Percentiles rank a stretch among this genome's conserved stretches.
Conservation (phyloP, 176 grass and related monocot species). For the Bromus sterilis region DNA sequence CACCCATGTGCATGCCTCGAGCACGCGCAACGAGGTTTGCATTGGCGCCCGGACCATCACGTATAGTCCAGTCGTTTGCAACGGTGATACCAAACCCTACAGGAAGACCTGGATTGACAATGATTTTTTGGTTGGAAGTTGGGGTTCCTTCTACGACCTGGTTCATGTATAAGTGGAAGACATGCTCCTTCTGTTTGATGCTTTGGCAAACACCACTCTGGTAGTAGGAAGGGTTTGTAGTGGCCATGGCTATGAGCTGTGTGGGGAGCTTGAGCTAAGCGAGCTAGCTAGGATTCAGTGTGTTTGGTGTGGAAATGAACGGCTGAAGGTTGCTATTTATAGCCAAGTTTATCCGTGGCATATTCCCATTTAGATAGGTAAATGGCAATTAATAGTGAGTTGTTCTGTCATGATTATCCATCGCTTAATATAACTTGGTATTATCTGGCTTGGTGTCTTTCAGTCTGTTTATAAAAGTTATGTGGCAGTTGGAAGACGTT, state of each 20-base stretch:
- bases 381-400: not conserved
- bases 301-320: not conserved
- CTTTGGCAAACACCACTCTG: not conserved
- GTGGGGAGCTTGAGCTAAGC: not conserved
- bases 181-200: not conserved
- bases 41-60: not conserved
- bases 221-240: conserved; percentile 1
- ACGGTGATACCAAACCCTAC: not conserved
- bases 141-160: not conserved
- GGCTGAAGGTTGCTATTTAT: not conserved
- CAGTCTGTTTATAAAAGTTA: not conserved
- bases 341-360: too few species aligned
- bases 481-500: not conserved
- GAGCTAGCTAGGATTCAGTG: not conserved
- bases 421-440: not conserved
- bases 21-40: not conserved
- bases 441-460: not conserved
- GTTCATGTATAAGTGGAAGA: conserved; percentile 3
- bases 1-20: not conserved
- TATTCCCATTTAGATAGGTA: too few species aligned
- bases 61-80: not conserved
- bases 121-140: not conserved
- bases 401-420: not conserved
- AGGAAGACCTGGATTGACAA: not conserved
- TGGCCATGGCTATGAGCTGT: not conserved